phyloP scores from a whole-genome alignment of 331 rosid species.

The Malus hybrid region DNA sequence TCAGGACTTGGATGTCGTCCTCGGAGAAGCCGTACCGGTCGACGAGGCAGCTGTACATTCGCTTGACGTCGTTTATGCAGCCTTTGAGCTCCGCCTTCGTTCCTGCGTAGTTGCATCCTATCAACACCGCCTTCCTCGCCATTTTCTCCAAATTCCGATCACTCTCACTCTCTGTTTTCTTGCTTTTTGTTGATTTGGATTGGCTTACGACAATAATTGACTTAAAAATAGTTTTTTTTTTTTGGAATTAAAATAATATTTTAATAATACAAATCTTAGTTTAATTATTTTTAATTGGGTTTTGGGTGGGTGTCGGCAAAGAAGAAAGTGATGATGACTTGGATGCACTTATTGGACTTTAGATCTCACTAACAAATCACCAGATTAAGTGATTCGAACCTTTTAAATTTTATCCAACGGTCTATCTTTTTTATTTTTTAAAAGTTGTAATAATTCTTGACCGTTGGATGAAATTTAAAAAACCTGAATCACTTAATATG shows the following conservation, averaged over 20 bases:
- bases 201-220: background rate
- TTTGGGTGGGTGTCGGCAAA: background rate
- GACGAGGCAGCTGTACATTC: slow-evolving; percentile 49
- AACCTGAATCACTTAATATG: too few species aligned
- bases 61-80: slow-evolving; percentile 72
- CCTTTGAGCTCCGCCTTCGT: slow-evolving; percentile 78
- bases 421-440: too few species aligned
- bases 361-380: too few species aligned
- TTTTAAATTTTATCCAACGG: too few species aligned
- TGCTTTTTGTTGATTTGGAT: background rate
- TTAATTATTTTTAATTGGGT: background rate
- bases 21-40: slow-evolving; percentile 43
- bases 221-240: background rate
- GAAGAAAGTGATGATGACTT: background rate
- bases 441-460: too few species aligned
- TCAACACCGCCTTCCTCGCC: slow-evolving; percentile 68
- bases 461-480: too few species aligned
- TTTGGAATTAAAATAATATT: background rate
- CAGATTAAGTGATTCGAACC: accelerated
- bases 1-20: slow-evolving; percentile 47
- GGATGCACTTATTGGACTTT: background rate
- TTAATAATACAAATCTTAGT: background rate
- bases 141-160: slow-evolving; percentile 16
- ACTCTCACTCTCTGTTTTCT: background rate
- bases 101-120: slow-evolving; percentile 75